Evolutionary conservation across 1,139 yeast species (phyloP).

Genomic region (Hanseniaspora uvarum): DNA sequence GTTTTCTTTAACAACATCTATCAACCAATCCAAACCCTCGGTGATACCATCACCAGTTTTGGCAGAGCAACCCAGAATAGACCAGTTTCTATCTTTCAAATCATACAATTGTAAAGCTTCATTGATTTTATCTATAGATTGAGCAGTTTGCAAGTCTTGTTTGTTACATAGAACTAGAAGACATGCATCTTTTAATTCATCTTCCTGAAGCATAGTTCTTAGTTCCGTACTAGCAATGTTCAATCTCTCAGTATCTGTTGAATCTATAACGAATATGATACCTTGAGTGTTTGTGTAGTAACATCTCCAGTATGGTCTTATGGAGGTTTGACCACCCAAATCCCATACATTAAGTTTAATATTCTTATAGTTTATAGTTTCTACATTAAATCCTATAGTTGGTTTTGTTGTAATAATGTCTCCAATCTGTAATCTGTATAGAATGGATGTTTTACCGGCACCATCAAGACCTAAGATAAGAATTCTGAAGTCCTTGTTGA

Average conservation of each 20-base stretch:
- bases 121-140: constrained; percentile 89
- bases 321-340: constrained; percentile 93
- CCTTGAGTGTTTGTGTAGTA: constrained; percentile 95
- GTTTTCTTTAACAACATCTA: constrained; percentile 90
- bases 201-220: constrained; percentile 85
- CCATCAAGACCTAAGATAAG: constrained; percentile 91
- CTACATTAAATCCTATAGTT: constrained; percentile 94
- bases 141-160: constrained; percentile 93
- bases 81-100: constrained; percentile 93
- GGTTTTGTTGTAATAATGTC: constrained; percentile 93
- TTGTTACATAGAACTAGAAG: constrained; percentile 90
- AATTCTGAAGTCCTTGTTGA: constrained; percentile 80
- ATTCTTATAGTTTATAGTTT: constrained; percentile 80
- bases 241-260: constrained; percentile 89
- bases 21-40: constrained; percentile 95
- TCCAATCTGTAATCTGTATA: constrained; percentile 83
- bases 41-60: constrained; percentile 90
- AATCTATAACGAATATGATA: constrained; percentile 89
- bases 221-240: constrained; percentile 79
- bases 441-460: constrained; percentile 94
- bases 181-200: constrained; percentile 82
- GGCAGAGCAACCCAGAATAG: constrained; percentile 94
- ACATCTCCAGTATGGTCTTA: constrained; percentile 97
- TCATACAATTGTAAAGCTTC: constrained; percentile 77
- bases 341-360: constrained; percentile 84